Evolutionary conservation across 371 early-diverging fungal species (phyloP), one percentile per base, ranked within the genome.

Genomic region (Saksenaea vasiformis): DNA sequence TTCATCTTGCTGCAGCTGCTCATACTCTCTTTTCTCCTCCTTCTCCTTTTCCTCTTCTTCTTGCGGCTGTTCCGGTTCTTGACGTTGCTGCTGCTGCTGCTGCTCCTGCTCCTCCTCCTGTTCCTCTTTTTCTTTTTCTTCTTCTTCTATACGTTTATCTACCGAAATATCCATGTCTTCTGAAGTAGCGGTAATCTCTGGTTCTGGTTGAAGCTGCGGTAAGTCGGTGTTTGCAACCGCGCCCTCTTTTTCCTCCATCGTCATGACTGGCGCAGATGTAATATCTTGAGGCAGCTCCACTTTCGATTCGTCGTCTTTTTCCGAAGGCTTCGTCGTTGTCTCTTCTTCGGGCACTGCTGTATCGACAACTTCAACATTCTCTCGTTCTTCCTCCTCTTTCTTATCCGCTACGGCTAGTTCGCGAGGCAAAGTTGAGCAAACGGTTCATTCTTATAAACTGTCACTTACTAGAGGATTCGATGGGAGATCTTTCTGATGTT

Each of bases 111-210:
- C 2, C 15, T 56, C 27, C 22, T 35, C 19, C 35, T 2, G 31
- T 53, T 61, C 56, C 19, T 67, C 58, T 0, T 51, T 57, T 39
- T 22, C 11, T n/a, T 66, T 56, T 11, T 14, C 13, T 2, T 35
- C 17, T 35, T 56, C 38, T 56, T 31, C 57, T n/a, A 27, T 34
- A 15, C n/a, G 1, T 56, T 56, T 17, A 7, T 56, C 34, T 8
- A 8, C 17, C 13, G 36, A 3, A 13, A n/a, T 5, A 19, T 17
- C 22, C 1, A 17, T 22, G 24, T 22, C 11, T 10, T 47, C 19
- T 8, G 24, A n/a, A 47, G 51, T 47, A 26, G n/a, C 51, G 11
- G 22, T 10, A 7, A 0, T 47, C 51, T 17, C 19, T 22, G 51
- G 0, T 22, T n/a, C 17, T 47, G 27, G 0, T 22, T 47, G 51